Evolutionary conservation across 1,284 basidiomycete species (phyloP).

Genomic region (Ganoderma lingzhi): DNA sequence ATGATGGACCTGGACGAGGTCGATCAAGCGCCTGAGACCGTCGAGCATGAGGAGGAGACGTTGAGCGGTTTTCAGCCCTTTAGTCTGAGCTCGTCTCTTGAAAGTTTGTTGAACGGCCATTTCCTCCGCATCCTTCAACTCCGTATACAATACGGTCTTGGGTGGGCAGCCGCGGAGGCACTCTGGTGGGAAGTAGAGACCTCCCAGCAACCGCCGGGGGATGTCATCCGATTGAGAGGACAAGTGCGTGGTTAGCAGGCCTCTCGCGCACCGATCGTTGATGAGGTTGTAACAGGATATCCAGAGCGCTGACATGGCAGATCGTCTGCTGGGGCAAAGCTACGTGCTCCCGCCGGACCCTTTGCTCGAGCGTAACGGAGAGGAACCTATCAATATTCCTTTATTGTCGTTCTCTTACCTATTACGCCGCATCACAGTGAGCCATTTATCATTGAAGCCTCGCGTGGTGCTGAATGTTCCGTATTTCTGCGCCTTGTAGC

Average conservation of each 20-base stretch:
- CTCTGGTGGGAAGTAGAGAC: conserved; percentile 55
- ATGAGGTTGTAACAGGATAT: conserved; percentile 42
- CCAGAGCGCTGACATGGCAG: conserved; percentile 53
- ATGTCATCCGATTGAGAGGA: conserved; percentile 44
- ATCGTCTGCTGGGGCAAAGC: conserved; percentile 47
- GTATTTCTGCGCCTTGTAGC: conserved; percentile 42
- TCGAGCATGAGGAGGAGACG: conserved; percentile 8
- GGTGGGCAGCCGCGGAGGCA: conserved; percentile 72
- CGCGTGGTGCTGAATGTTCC: not conserved
- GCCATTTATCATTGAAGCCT: conserved; percentile 26
- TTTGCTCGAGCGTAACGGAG: conserved; percentile 43
- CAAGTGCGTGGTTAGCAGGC: conserved; percentile 40
- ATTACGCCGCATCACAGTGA: conserved; percentile 63
- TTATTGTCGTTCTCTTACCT: conserved; percentile 68
- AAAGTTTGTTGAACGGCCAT: conserved; percentile 60
- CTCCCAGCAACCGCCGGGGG: conserved; percentile 50
- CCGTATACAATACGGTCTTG: conserved; percentile 56
- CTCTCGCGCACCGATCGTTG: not conserved
- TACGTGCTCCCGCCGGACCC: conserved; percentile 62
- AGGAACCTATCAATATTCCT: conserved; percentile 57
- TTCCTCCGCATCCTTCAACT: conserved; percentile 61
- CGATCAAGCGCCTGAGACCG: conserved; percentile 8
- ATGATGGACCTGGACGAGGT: conserved; percentile 16
- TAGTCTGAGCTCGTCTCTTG: conserved; percentile 66
- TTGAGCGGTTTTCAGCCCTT: conserved; percentile 55